These are phyloP conservation scores for Aspergillus affinis DNA, from an alignment of 495 filamentous ascomycete genomes.

Conservation along the genomic window DNA sequence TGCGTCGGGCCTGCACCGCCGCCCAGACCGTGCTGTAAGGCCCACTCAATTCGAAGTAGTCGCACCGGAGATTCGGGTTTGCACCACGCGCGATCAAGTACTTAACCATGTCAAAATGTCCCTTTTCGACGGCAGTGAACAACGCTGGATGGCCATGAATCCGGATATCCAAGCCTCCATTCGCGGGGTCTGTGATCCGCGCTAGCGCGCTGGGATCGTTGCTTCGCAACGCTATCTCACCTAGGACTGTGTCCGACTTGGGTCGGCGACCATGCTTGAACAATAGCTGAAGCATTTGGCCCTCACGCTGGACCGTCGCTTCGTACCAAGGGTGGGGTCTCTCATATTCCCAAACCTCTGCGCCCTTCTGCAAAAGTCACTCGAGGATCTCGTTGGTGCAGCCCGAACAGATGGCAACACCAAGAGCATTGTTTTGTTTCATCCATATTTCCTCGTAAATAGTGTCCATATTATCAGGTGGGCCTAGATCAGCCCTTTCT, in stretches of 20 bases:
- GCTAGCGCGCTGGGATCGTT: not conserved
- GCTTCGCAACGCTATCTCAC: not conserved
- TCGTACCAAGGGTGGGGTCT: not conserved
- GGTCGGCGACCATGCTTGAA: not conserved
- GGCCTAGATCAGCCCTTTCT: not conserved
- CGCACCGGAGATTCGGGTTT: not conserved
- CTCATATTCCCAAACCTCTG: not conserved
- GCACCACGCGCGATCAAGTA: not conserved
- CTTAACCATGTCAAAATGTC: not conserved
- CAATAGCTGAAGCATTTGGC: not conserved
- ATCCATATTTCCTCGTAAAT: no score
- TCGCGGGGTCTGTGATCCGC: not conserved
- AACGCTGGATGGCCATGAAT: not conserved
- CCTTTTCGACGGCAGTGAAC: not conserved
- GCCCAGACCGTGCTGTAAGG: not conserved
- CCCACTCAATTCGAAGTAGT: not conserved
- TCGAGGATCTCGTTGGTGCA: not conserved
- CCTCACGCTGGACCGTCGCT: not conserved
- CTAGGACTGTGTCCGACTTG: not conserved
- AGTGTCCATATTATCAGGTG: not conserved
- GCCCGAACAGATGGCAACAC: not conserved
- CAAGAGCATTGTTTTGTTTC: not conserved
- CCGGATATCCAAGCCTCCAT: not conserved
- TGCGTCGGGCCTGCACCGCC: not conserved
- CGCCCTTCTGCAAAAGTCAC: not conserved